phyloP scores from a whole-genome alignment of 306 rosid genomes.

The Aeschynomene evenia region DNA sequence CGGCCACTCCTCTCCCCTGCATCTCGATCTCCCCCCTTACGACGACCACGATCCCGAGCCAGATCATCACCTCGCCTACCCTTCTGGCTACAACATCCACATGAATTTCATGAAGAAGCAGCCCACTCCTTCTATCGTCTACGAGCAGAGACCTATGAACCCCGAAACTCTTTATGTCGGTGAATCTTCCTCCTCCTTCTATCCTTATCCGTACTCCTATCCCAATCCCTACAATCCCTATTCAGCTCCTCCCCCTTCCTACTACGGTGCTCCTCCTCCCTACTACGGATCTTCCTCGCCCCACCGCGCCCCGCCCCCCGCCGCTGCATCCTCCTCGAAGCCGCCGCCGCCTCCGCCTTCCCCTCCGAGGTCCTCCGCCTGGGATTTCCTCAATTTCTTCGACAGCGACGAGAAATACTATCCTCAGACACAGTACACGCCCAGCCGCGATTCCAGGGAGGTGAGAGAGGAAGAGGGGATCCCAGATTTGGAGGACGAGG shows the following conservation, averaged over 20 bases:
- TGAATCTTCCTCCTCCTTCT: conserved; percentile 58
- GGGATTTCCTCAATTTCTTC: conserved; percentile 79
- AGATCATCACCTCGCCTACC: not conserved
- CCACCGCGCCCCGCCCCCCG: conserved; percentile 16
- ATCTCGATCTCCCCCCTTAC: not conserved
- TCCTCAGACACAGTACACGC: conserved; percentile 49
- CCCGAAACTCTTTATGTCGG: conserved; percentile 55
- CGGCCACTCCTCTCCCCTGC: conserved; percentile 63
- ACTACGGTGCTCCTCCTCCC: conserved; percentile 8
- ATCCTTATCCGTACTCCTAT: conserved; percentile 11
- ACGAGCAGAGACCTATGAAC: conserved; percentile 53
- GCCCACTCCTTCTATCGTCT: conserved; percentile 62
- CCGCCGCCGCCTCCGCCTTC: conserved; percentile 84
- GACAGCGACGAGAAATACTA: conserved; percentile 47
- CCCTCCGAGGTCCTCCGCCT: conserved; percentile 67
- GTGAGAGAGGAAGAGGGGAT: conserved; percentile 93
- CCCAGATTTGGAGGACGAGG: conserved; percentile 94
- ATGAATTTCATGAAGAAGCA: conserved; percentile 72
- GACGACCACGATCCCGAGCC: not conserved
- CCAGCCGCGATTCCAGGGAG: conserved; percentile 76
- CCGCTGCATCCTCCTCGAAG: conserved; percentile 46
- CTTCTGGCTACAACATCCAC: conserved; percentile 33
- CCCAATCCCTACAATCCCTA: conserved; percentile 28
- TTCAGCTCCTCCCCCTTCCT: conserved; percentile 9
- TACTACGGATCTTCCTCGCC: conserved; percentile 35